Evolutionary conservation across 257 asterid species (phyloP).

Genomic region (Buddleja alternifolia): DNA sequence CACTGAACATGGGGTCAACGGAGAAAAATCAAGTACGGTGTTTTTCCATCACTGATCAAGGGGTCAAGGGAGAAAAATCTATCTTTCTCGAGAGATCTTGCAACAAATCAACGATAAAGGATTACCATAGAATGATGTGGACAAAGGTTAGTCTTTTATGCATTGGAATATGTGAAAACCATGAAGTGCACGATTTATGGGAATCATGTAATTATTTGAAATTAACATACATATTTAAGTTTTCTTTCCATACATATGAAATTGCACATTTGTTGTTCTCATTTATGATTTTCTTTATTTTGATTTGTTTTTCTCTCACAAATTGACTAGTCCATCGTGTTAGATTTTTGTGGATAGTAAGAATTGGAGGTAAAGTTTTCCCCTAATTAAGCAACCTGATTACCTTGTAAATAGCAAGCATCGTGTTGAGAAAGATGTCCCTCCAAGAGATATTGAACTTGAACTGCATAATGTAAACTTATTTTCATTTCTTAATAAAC

Average conservation of each 20-base stretch:
- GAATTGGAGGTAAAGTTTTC: slow-evolving; percentile 97
- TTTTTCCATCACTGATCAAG: no score
- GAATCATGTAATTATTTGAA: no score
- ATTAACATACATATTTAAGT: no score
- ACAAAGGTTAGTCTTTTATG: no score
- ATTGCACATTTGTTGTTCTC: slow-evolving; percentile 6
- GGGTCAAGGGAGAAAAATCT: no score
- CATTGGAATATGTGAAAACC: no score
- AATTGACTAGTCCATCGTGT: slow-evolving; percentile 31
- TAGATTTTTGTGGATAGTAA: slow-evolving; percentile 99
- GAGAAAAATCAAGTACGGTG: no score
- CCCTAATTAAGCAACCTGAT: slow-evolving; percentile 97
- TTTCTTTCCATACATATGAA: slow-evolving; percentile 3
- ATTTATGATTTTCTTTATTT: slow-evolving; percentile 6
- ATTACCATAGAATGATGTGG: no score
- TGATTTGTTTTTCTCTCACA: slow-evolving; percentile 13
- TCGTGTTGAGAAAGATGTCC: slow-evolving; percentile 97
- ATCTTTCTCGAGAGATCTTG: no score
- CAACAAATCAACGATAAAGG: no score
- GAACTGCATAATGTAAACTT: slow-evolving; percentile 93
- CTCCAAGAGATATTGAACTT: slow-evolving; percentile 98
- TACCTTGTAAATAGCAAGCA: slow-evolving; percentile 98
- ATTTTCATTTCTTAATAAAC: slow-evolving; percentile 7
- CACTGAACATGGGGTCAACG: no score
- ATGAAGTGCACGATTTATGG: no score